Evolutionary conservation across 495 filamentous ascomycete genomes (phyloP), one percentile per base, ranked within the genome.

Genomic region (Penicillium coffeae): DNA sequence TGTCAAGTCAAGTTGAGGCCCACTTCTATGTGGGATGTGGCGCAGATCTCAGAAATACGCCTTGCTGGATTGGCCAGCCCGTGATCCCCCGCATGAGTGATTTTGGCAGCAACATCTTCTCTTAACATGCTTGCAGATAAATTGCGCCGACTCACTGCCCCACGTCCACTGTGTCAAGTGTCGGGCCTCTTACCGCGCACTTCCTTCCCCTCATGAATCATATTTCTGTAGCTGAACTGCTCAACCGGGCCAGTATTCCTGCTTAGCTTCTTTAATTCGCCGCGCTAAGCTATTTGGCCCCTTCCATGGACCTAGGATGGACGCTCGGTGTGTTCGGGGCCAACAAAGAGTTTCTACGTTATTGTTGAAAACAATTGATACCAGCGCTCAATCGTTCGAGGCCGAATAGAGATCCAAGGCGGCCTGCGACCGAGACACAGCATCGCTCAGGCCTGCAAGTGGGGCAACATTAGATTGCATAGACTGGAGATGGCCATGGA

Each of bases 391-490:
- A 47, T 70, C 72, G 32, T 68, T 65, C 1, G 67, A 48, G 47
- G 61, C 45, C 0, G 59, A 52, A 32, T 65, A 54, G n/a, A 74
- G 47, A 47, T 73, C 73, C 49, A 85, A 62, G n/a, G 76, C 72
- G 27, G 69, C 73, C 49, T 75, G 72, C 16, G 76, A 74, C 35
- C 67, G 59, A 38, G 62, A 59, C 42, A 84, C 72, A 9, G 78
- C 78, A 34, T 79, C 74, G 10, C 63, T 55, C 36, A 84, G 67
- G 3, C 74, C 81, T 7, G 65, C 45, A 10, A 83, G 65, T 21
- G 77, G 74, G n/a, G 64, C 68, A 2, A 69, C 64, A 51, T 83
- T 84, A 39, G 60, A 72, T 45, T 77, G 71, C 68, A 85, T 75
- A 21, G 73, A 81, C 50, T 76, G 73, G 19, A 84, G 64, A 60